A percentile compares a stretch with the other conserved stretches of the same genome.
Evolutionary conservation across 148 eudicot genomes (phyloP).

Genomic region (Dysphania ambrosioides): DNA sequence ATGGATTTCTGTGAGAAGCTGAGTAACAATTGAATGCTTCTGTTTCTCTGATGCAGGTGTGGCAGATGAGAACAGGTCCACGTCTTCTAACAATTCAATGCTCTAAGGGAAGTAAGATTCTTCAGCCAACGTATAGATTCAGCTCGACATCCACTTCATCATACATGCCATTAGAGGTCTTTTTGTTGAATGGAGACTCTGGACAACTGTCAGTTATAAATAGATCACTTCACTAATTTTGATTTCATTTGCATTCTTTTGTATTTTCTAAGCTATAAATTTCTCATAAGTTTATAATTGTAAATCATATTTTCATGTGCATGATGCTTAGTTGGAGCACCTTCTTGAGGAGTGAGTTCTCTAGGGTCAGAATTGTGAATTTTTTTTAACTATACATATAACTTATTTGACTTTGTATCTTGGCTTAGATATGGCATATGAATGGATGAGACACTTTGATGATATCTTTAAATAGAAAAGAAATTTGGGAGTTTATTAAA

Average conservation of each 20-base stretch:
- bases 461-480: no score
- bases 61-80: slow-evolving; percentile 98
- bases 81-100: slow-evolving; percentile 67
- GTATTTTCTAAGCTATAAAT: not conserved
- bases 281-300: not conserved
- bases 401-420: no score
- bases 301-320: not conserved
- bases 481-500: no score
- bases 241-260: slow-evolving; percentile 9
- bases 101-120: slow-evolving; percentile 77
- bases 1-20: not conserved
- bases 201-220: slow-evolving; percentile 80
- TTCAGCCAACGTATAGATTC: slow-evolving; percentile 92
- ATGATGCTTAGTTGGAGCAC: not conserved
- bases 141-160: slow-evolving; percentile 51
- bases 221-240: slow-evolving; percentile 34
- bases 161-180: slow-evolving; percentile 75
- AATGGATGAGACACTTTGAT: no score
- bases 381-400: no score
- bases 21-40: not conserved
- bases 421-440: no score
- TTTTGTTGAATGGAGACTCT: slow-evolving; percentile 84
- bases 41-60: slow-evolving; percentile 44
- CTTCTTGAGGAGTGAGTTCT: not conserved
- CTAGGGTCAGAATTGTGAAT: not conserved